Conservation (phyloP, 495 filamentous ascomycete species). For the Aspergillus nanangensis region DNA sequence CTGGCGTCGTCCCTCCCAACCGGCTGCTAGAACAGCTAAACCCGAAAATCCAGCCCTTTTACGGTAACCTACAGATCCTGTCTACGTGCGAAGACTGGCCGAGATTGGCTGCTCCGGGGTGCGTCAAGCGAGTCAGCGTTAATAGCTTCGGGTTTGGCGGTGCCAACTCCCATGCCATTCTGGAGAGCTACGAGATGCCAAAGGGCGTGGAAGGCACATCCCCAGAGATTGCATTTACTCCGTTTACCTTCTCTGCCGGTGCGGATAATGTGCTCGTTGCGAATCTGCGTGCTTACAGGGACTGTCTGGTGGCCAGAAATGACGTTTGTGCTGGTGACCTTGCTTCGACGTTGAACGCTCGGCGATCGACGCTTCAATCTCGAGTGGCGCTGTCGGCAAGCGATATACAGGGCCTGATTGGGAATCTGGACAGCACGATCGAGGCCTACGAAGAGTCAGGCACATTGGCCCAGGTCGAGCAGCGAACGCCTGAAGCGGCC, state of each 20-base stretch:
- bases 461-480: not conserved
- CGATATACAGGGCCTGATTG: not conserved
- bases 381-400: not conserved
- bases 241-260: not conserved
- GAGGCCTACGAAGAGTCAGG: not conserved
- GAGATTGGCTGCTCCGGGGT: constrained; percentile 24
- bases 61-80: constrained; percentile 21
- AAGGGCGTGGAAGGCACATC: not conserved
- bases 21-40: constrained; percentile 45
- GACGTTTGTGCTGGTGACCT: not conserved
- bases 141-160: constrained; percentile 60
- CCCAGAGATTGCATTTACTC: not conserved
- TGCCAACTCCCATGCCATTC: constrained; percentile 58
- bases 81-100: constrained; percentile 18
- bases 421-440: not conserved
- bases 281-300: not conserved
- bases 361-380: not conserved
- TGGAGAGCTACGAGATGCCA: constrained; percentile 22
- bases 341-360: not conserved
- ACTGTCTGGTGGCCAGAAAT: not conserved
- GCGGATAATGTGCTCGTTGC: not conserved
- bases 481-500: not conserved
- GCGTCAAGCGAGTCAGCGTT: constrained; percentile 23
- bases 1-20: constrained; percentile 48
- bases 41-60: constrained; percentile 38